These are phyloP conservation scores for Apophysomyces sp. DNA, from an alignment of 371 early-diverging fungal genomes.

Conservation along the genomic window DNA sequence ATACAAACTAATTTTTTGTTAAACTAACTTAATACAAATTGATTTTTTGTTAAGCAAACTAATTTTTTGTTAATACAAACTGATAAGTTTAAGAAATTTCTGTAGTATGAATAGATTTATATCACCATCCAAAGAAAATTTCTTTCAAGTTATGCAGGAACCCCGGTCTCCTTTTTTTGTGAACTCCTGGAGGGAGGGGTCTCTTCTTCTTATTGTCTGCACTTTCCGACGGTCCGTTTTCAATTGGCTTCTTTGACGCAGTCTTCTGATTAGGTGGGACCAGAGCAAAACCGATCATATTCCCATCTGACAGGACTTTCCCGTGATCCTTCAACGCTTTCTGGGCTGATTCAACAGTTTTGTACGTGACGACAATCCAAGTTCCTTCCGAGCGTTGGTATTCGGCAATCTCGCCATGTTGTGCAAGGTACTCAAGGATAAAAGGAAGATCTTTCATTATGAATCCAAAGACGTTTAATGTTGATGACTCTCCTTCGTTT, in stretches of 20 bases:
- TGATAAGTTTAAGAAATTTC: too few relatives aligned
- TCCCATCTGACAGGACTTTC: constrained; percentile 14
- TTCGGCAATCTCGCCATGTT: constrained; percentile 28
- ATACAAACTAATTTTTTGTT: too few relatives aligned
- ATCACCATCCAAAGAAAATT: background rate
- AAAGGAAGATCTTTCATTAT: constrained; percentile 16
- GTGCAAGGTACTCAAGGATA: constrained; percentile 26
- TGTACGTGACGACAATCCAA: constrained; percentile 40
- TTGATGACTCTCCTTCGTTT: background rate
- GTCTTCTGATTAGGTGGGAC: background rate
- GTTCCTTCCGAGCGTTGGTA: constrained; percentile 26
- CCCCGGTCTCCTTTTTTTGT: background rate
- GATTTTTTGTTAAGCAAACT: too few relatives aligned
- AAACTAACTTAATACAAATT: too few relatives aligned
- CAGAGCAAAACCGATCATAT: constrained; percentile 14
- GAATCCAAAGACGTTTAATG: constrained; percentile 41
- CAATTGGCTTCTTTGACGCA: background rate
- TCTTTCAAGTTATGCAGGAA: background rate
- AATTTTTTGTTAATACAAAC: too few relatives aligned
- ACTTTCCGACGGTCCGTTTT: background rate
- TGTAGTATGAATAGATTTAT: too few relatives aligned
- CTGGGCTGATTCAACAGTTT: constrained; percentile 16
- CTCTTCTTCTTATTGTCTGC: background rate
- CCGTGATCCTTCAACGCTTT: constrained; percentile 36
- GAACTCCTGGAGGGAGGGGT: background rate